Evolutionary conservation across 2,329 filamentous ascomycete genomes (phyloP).

Genomic region (Teratosphaeria destructans): DNA sequence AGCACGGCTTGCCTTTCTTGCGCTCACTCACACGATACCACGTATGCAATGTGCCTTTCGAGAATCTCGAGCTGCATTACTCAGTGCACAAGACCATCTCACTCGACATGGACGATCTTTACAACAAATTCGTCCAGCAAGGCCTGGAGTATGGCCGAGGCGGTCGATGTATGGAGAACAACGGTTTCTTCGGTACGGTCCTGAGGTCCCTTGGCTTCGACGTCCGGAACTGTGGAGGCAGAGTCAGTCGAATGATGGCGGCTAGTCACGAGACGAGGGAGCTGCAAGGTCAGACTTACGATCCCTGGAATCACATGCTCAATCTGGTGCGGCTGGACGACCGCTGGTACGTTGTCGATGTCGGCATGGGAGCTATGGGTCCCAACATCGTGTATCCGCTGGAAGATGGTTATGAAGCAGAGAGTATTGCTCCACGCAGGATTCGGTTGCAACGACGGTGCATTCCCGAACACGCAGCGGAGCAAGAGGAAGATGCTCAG

Average conservation of each 20-base stretch:
- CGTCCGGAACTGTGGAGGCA: conserved; percentile 30
- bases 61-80: conserved; percentile 48
- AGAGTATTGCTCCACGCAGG: conserved; percentile 8
- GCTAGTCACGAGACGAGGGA: conserved; percentile 10
- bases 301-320: conserved; percentile 34
- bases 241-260: conserved; percentile 25
- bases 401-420: conserved; percentile 14
- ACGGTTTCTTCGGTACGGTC: conserved; percentile 42
- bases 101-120: conserved; percentile 41
- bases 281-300: conserved; percentile 14
- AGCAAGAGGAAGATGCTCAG: conserved; percentile 18
- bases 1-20: conserved; percentile 19
- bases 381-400: conserved; percentile 30
- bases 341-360: conserved; percentile 28
- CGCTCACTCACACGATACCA: conserved; percentile 26
- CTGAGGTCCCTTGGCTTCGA: conserved; percentile 43
- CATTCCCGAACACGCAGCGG: conserved; percentile 14
- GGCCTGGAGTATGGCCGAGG: conserved; percentile 33
- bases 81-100: conserved; percentile 38
- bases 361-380: conserved; percentile 31
- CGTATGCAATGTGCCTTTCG: conserved; percentile 43
- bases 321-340: conserved; percentile 30
- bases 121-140: conserved; percentile 38
- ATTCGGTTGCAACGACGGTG: conserved; percentile 16
- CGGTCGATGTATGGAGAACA: conserved; percentile 52